A percentile compares a stretch with the other conserved stretches of the same genome.
These are phyloP conservation scores for Hypoxylon trugodes DNA, from an alignment of 495 filamentous ascomycete genomes.

Conservation along the genomic window DNA sequence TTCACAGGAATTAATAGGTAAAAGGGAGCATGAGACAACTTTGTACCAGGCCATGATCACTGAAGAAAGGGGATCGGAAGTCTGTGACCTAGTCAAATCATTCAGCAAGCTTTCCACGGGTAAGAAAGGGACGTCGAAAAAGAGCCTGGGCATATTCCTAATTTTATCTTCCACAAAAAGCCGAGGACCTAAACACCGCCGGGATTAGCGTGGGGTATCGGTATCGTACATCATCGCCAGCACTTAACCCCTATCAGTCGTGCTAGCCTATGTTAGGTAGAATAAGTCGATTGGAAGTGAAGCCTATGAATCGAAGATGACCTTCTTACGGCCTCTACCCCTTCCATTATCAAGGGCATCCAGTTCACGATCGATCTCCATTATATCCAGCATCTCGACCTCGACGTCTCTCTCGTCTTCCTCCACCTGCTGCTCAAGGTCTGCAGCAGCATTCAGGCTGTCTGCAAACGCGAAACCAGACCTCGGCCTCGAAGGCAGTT, in stretches of 20 bases:
- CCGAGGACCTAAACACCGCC: slow-evolving; percentile 18
- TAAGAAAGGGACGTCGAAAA: slow-evolving; percentile 1
- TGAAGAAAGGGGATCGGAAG: not conserved
- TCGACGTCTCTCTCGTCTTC: slow-evolving; percentile 59
- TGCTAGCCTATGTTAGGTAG: not conserved
- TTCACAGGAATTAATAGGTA: not conserved
- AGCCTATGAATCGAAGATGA: slow-evolving; percentile 53
- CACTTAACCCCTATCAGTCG: not conserved
- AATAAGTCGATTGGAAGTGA: not conserved
- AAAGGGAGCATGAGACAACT: too few relatives aligned
- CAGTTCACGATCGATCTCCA: slow-evolving; percentile 63
- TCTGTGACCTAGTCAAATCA: not conserved
- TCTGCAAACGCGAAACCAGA: slow-evolving; percentile 54
- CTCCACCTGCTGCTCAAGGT: slow-evolving; percentile 54
- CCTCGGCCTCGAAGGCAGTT: slow-evolving; percentile 28
- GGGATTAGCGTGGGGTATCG: slow-evolving; percentile 46
- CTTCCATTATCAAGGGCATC: slow-evolving; percentile 56
- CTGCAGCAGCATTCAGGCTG: slow-evolving; percentile 52
- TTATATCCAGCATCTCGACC: slow-evolving; percentile 62
- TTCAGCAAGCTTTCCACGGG: not conserved
- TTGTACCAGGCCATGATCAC: too few relatives aligned
- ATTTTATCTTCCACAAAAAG: slow-evolving; percentile 7
- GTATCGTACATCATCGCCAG: slow-evolving; percentile 50
- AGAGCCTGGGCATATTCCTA: slow-evolving; percentile 24
- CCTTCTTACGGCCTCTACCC: slow-evolving; percentile 55